Evolutionary conservation across 2,329 filamentous ascomycete genomes (phyloP).

Genomic region (Beauveria sp.): DNA sequence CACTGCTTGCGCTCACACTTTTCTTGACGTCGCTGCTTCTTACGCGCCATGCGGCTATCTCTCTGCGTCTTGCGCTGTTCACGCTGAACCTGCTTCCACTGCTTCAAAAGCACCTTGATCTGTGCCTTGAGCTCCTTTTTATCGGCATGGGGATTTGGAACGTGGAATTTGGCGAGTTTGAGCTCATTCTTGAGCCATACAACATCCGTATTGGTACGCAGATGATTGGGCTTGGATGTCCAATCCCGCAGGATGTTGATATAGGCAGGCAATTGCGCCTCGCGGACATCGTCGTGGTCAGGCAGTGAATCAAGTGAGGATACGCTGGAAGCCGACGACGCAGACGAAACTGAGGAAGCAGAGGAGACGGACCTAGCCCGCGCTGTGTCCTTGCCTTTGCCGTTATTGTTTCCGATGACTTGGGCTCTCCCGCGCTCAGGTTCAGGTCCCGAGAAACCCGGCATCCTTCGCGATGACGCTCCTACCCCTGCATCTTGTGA

Average conservation of each 20-base stretch:
- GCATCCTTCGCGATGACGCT: not conserved
- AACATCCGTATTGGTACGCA: conserved; percentile 39
- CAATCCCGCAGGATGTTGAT: conserved; percentile 38
- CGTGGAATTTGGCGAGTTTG: conserved; percentile 27
- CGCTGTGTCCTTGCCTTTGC: conserved; percentile 14
- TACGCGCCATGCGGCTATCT: conserved; percentile 24
- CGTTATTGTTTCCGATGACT: not conserved
- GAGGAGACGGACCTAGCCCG: conserved; percentile 29
- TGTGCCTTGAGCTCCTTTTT: conserved; percentile 32
- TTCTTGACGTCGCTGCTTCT: conserved; percentile 22
- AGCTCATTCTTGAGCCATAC: conserved; percentile 35
- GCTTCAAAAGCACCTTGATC: conserved; percentile 35
- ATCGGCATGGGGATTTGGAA: conserved; percentile 12
- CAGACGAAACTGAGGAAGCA: conserved; percentile 25
- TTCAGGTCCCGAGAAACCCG: not conserved
- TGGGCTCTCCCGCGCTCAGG: not conserved
- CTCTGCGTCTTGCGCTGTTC: conserved; percentile 24
- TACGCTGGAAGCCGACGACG: conserved; percentile 24
- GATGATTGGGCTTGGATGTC: conserved; percentile 41
- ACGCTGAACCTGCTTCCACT: conserved; percentile 32
- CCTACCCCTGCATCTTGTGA: not conserved
- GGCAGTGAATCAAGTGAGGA: conserved; percentile 46
- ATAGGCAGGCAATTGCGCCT: conserved; percentile 40
- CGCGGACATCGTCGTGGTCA: conserved; percentile 41
- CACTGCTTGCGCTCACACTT: conserved; percentile 20